phyloP scores from a whole-genome alignment of 805 yeast species.

The Kuraishia borneana region DNA sequence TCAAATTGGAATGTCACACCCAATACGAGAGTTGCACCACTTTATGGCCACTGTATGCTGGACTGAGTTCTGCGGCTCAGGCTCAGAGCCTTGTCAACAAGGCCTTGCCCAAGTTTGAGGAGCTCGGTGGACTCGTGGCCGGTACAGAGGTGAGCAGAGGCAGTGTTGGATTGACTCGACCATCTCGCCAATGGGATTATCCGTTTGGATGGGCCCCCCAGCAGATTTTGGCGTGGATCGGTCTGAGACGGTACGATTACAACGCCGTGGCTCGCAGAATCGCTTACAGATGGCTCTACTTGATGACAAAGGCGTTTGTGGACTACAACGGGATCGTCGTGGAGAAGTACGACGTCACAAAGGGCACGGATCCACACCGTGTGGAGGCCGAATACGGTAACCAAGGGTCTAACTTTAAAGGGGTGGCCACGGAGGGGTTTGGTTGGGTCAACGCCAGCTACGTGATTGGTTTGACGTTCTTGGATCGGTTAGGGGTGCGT shows the following conservation, averaged over 20 bases:
- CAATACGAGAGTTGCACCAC: constrained; percentile 80
- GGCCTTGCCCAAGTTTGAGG: constrained; percentile 65
- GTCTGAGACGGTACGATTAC: constrained; percentile 64
- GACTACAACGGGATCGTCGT: constrained; percentile 92
- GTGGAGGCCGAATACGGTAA: constrained; percentile 96
- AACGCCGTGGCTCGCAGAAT: constrained; percentile 54
- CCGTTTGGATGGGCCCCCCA: constrained; percentile 99
- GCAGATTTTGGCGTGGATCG: constrained; percentile 90
- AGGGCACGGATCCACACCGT: constrained; percentile 73
- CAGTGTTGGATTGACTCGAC: constrained; percentile 52
- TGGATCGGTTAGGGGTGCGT: constrained; percentile 57
- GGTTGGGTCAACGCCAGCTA: constrained; percentile 97
- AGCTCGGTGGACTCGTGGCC: constrained; percentile 79
- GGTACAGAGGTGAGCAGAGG: constrained; percentile 75
- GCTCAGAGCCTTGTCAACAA: constrained; percentile 49
- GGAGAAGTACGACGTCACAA: constrained; percentile 87
- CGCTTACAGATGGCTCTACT: constrained; percentile 78
- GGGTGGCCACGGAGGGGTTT: constrained; percentile 92
- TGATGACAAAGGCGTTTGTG: constrained; percentile 84
- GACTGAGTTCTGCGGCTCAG: constrained; percentile 52
- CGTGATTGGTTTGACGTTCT: constrained; percentile 55
- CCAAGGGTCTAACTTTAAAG: constrained; percentile 87
- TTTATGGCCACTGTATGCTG: constrained; percentile 89
- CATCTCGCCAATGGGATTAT: constrained; percentile 96
- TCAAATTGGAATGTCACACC: constrained; percentile 41